A percentile compares a stretch with the other conserved stretches of the same genome.
phyloP scores from a whole-genome alignment of 1,139 yeast species.

The Yamadazyma epiphylla region DNA sequence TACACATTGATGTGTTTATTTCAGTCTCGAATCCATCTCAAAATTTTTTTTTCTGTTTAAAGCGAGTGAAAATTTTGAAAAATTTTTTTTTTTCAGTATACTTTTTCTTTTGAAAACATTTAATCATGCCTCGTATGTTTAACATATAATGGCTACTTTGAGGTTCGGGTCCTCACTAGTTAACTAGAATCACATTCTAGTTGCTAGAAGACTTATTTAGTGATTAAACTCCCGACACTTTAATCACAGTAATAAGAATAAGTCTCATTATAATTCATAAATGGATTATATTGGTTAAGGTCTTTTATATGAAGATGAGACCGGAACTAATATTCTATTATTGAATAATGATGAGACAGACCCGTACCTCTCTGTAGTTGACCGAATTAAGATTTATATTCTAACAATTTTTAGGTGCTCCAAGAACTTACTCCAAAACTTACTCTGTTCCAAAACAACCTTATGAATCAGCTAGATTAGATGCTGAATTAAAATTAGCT shows the following conservation, averaged over 20 bases:
- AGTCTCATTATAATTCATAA: constrained; percentile 4
- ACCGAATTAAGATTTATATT: constrained; percentile 4
- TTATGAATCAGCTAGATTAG: constrained; percentile 98
- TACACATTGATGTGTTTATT: constrained; percentile 2
- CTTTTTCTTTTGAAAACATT: constrained; percentile 12
- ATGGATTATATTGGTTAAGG: too few relatives aligned
- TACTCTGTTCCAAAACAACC: constrained; percentile 99
- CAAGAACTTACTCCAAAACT: constrained; percentile 99
- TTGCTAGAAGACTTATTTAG: constrained; percentile 28
- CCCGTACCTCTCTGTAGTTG: background rate
- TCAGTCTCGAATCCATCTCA: constrained; percentile 3
- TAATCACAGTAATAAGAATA: constrained; percentile 43
- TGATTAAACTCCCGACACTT: constrained; percentile 88
- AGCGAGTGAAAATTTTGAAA: constrained; percentile 7
- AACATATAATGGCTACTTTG: constrained; percentile 16
- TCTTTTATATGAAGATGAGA: too few relatives aligned
- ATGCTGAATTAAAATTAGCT: constrained; percentile 97
- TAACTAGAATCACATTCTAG: constrained; percentile 10
- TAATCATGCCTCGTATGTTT: constrained; percentile 56
- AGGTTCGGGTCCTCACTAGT: constrained; percentile 73
- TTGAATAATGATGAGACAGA: constrained; percentile 1
- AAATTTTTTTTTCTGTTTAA: constrained; percentile 3
- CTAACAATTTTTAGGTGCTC: constrained; percentile 61
- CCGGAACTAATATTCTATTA: too few relatives aligned
- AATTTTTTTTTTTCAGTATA: constrained; percentile 6